phyloP scores from a whole-genome alignment of 2,329 filamentous ascomycete species.

The Rasamsonia emersonii region DNA sequence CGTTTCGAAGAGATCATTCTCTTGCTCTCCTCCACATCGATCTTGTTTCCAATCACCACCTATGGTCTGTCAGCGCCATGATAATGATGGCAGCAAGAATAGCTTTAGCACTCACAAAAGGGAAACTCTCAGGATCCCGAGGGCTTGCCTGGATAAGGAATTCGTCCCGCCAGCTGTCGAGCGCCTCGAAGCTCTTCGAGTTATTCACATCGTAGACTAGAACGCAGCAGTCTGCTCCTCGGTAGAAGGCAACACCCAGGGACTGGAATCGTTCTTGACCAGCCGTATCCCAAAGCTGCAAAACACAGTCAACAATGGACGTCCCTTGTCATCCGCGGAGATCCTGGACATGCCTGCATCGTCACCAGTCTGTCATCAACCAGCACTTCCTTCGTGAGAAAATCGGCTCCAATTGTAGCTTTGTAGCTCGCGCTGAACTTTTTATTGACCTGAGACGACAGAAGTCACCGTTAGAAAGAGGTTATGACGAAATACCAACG shows the following conservation, averaged over 20 bases:
- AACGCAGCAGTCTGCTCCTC: slow-evolving; percentile 95
- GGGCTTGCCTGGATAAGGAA: slow-evolving; percentile 96
- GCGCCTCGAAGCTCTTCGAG: slow-evolving; percentile 95
- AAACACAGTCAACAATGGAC: slow-evolving; percentile 4
- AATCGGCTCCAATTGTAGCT: slow-evolving; percentile 97
- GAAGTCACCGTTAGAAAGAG: neutral
- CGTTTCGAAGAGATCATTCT: slow-evolving; percentile 93
- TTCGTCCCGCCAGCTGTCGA: slow-evolving; percentile 97
- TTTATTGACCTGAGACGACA: slow-evolving; percentile 76
- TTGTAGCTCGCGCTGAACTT: slow-evolving; percentile 99
- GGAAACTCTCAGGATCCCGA: slow-evolving; percentile 92
- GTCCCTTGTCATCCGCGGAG: no score
- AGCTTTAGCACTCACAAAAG: slow-evolving; percentile 64
- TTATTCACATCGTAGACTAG: slow-evolving; percentile 99
- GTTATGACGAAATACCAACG: slow-evolving; percentile 3
- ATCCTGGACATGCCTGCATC: slow-evolving; percentile 74
- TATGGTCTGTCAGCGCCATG: slow-evolving; percentile 30
- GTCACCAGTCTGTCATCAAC: slow-evolving; percentile 96
- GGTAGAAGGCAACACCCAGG: slow-evolving; percentile 92
- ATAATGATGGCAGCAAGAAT: slow-evolving; percentile 2
- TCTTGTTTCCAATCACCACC: slow-evolving; percentile 98
- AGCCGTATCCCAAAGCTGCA: slow-evolving; percentile 91
- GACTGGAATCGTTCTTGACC: slow-evolving; percentile 97
- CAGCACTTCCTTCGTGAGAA: slow-evolving; percentile 93
- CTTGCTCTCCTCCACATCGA: slow-evolving; percentile 97